Evolutionary conservation across 1,284 basidiomycete species (phyloP).

Genomic region (Cryptococcus hybrid): DNA sequence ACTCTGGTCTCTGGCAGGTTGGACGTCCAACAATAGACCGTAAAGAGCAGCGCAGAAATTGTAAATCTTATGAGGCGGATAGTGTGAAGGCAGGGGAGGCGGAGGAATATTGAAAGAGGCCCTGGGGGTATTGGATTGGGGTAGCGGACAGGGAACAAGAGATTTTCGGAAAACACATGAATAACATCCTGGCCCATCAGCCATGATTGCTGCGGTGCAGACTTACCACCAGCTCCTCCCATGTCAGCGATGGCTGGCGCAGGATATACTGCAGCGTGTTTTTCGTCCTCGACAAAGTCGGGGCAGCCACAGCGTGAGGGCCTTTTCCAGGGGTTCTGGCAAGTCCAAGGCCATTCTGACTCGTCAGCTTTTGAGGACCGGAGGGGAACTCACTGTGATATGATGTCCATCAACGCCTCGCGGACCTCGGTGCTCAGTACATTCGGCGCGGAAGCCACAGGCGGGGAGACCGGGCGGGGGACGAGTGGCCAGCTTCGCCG

Average conservation of each 20-base stretch:
- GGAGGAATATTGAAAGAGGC: conserved; percentile 35
- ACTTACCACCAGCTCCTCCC: conserved; percentile 39
- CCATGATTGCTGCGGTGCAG: not conserved
- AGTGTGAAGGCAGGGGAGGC: conserved; percentile 20
- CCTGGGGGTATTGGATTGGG: conserved; percentile 44
- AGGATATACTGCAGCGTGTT: conserved; percentile 42
- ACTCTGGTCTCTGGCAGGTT: conserved; percentile 12
- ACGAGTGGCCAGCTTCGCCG: conserved; percentile 12
- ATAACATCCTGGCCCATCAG: conserved; percentile 30
- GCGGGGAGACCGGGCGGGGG: too few relatives aligned
- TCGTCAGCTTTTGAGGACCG: too few relatives aligned
- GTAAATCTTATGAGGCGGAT: conserved; percentile 38
- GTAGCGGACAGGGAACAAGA: conserved; percentile 39
- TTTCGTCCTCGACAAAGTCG: conserved; percentile 33
- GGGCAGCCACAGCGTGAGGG: conserved; percentile 6
- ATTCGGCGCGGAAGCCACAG: too few relatives aligned
- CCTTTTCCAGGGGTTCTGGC: conserved; percentile 20
- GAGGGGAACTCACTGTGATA: conserved; percentile 33
- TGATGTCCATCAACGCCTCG: conserved; percentile 32
- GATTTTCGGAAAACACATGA: conserved; percentile 39
- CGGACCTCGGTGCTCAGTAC: conserved; percentile 7
- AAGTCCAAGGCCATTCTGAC: conserved; percentile 38
- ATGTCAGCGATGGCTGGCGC: conserved; percentile 33
- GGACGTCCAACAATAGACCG: conserved; percentile 31
- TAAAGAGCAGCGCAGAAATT: conserved; percentile 38